These are phyloP conservation scores for Naumovozyma castellii DNA, from an alignment of 805 yeast genomes.

Conservation along the genomic window DNA sequence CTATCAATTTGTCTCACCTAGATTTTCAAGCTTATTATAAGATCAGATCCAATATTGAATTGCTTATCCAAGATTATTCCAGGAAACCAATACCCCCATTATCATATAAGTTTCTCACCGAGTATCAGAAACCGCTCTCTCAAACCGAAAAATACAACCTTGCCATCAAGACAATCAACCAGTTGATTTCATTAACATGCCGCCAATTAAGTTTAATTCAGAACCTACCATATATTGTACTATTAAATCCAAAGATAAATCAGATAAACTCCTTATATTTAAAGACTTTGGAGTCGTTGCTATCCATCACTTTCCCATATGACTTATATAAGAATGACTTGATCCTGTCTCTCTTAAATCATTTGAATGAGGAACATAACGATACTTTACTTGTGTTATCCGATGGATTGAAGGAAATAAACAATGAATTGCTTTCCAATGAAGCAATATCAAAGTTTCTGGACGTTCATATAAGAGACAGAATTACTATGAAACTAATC, in stretches of 20 bases:
- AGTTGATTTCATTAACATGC: conserved; percentile 54
- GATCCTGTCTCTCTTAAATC: conserved; percentile 44
- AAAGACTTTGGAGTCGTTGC: conserved; percentile 49
- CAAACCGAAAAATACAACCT: conserved; percentile 28
- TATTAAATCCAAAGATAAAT: conserved; percentile 79
- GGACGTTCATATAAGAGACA: conserved; percentile 67
- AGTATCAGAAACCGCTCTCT: conserved; percentile 30
- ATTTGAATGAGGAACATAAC: conserved; percentile 65
- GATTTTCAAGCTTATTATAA: conserved; percentile 45
- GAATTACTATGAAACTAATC: conserved; percentile 77
- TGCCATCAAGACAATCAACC: conserved; percentile 49
- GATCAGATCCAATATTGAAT: conserved; percentile 48
- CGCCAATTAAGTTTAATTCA: conserved; percentile 62
- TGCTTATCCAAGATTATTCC: conserved; percentile 50
- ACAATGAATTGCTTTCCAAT: conserved; percentile 35
- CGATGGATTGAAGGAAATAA: conserved; percentile 68
- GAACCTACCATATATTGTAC: conserved; percentile 70
- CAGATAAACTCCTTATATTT: conserved; percentile 66
- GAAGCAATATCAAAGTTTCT: conserved; percentile 52
- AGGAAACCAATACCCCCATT: conserved; percentile 43
- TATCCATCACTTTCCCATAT: conserved; percentile 35
- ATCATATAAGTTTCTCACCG: conserved; percentile 41
- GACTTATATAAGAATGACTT: conserved; percentile 44
- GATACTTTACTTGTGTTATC: conserved; percentile 79
- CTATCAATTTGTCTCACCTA: conserved; percentile 7